Evolutionary conservation across 306 rosid species (phyloP).

Genomic region (Rosa rugosa): DNA sequence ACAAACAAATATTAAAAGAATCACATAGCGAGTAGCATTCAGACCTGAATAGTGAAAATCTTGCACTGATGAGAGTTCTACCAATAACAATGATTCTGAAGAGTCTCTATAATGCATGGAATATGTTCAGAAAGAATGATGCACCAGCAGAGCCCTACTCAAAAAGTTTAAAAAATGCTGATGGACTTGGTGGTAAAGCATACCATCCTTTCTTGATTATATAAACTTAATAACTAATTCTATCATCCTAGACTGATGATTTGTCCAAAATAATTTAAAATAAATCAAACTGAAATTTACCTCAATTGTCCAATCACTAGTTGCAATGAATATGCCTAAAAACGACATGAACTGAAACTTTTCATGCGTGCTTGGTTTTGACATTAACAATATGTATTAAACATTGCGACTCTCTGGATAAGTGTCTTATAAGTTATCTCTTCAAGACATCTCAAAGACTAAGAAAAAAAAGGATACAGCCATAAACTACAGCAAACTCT

Average conservation of each 20-base stretch:
- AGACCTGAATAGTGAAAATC: background rate
- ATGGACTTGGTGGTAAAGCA: background rate
- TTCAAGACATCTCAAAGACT: constrained; percentile 9
- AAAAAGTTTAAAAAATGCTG: background rate
- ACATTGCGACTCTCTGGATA: background rate
- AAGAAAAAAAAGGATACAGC: constrained; percentile 74
- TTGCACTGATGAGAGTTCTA: background rate
- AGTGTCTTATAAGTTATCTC: background rate
- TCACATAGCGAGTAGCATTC: constrained; percentile 1
- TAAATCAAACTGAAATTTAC: background rate
- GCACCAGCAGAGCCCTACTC: background rate
- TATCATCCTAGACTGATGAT: background rate
- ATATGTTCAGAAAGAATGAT: background rate
- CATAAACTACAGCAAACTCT: constrained; percentile 90
- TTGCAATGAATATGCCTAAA: background rate
- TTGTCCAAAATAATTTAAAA: background rate
- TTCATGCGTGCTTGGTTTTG: background rate
- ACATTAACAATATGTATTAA: background rate
- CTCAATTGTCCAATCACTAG: background rate
- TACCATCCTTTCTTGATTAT: background rate
- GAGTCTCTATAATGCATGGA: background rate
- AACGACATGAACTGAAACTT: background rate
- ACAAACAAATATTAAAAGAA: background rate
- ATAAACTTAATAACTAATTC: background rate
- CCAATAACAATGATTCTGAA: background rate